Evolutionary conservation across 1,284 basidiomycete species (phyloP).

Genomic region (Pseudozyma sp.): DNA sequence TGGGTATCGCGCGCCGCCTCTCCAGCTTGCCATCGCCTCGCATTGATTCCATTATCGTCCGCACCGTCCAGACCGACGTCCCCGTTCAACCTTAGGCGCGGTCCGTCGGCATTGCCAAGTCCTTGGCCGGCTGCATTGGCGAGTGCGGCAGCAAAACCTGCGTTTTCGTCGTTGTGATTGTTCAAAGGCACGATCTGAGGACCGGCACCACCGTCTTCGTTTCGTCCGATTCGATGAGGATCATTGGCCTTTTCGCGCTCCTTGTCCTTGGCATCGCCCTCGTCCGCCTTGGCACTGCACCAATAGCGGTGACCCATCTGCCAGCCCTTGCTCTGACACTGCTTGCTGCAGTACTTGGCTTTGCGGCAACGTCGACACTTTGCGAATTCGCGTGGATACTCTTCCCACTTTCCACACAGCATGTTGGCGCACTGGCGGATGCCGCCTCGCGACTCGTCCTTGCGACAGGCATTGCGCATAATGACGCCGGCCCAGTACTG

Average conservation of each 20-base stretch:
- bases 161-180: constrained; percentile 7
- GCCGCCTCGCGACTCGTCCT: constrained; percentile 89
- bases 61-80: constrained; percentile 19
- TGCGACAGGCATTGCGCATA: constrained; percentile 98
- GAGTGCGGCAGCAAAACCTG: constrained; percentile 13
- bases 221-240: constrained; percentile 14
- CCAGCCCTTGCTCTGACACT: constrained; percentile 97
- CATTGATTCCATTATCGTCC: constrained; percentile 3
- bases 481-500: constrained; percentile 99
- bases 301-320: constrained; percentile 89
- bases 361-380: constrained; percentile 96
- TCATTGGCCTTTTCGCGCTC: constrained; percentile 39
- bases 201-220: constrained; percentile 20
- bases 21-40: constrained; percentile 16
- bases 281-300: constrained; percentile 67
- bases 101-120: constrained; percentile 12
- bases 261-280: constrained; percentile 55
- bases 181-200: constrained; percentile 25
- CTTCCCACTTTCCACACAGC: constrained; percentile 90
- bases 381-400: constrained; percentile 92
- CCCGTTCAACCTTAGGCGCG: constrained; percentile 10
- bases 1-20: neutral
- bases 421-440: constrained; percentile 97
- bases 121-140: constrained; percentile 13
- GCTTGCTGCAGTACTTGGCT: constrained; percentile 98